phyloP scores from a whole-genome alignment of 345 rosid species.

The Geranium rotundifolium region DNA sequence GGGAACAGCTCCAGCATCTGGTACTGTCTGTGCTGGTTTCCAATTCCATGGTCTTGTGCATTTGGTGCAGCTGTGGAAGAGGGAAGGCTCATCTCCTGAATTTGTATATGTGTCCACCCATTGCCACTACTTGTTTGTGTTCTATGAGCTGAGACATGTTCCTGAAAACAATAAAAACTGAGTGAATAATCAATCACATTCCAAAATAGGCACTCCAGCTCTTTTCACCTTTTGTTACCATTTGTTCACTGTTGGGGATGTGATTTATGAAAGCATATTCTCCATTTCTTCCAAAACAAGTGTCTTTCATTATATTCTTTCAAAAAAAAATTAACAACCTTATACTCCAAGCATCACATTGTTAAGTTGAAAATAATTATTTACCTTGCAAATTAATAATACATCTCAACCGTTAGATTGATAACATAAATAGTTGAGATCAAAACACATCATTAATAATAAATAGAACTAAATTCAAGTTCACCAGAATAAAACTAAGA shows the following conservation, averaged over 20 bases:
- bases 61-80: not conserved
- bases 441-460: too few species aligned
- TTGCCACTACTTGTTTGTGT: not conserved
- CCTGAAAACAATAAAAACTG: slow-evolving; percentile 6
- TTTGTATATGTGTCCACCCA: slow-evolving; percentile 15
- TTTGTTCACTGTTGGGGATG: too few species aligned
- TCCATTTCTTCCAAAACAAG: too few species aligned
- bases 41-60: not conserved
- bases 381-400: too few species aligned
- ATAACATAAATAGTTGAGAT: too few species aligned
- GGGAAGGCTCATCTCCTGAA: not conserved
- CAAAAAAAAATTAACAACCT: too few species aligned
- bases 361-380: too few species aligned
- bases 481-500: too few species aligned
- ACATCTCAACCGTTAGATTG: too few species aligned
- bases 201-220: not conserved
- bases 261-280: not conserved
- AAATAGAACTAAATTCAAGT: too few species aligned
- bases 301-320: too few species aligned
- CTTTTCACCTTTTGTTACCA: not conserved
- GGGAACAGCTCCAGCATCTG: slow-evolving; percentile 52
- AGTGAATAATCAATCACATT: not conserved
- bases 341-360: too few species aligned
- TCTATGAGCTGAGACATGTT: slow-evolving; percentile 14
- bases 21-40: not conserved